These are phyloP conservation scores for Postia placenta DNA, from an alignment of 768 basidiomycete genomes.

Conservation along the genomic window DNA sequence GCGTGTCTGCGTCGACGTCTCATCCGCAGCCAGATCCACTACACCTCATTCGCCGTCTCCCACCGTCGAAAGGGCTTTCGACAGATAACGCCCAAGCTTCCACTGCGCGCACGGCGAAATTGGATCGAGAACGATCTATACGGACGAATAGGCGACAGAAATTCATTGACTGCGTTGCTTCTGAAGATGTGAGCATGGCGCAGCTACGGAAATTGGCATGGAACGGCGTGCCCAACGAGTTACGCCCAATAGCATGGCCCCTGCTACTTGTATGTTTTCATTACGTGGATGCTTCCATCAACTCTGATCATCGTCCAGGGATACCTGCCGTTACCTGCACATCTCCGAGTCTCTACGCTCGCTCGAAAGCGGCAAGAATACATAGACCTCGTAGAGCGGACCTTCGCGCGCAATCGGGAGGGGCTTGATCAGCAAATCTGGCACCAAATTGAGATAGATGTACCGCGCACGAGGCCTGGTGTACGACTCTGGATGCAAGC, in stretches of 20 bases:
- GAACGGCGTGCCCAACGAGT: conserved; percentile 85
- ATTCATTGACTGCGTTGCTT: conserved; percentile 72
- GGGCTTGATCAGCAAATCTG: conserved; percentile 95
- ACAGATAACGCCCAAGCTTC: neutral
- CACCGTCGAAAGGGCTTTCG: conserved; percentile 2
- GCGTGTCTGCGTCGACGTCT: conserved; percentile 19
- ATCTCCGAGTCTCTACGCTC: conserved; percentile 70
- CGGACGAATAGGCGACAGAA: conserved; percentile 73
- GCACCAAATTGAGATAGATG: conserved; percentile 99
- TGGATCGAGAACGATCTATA: conserved; percentile 71
- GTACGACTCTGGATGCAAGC: conserved; percentile 87
- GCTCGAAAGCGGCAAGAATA: conserved; percentile 91
- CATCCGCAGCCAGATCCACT: conserved; percentile 47
- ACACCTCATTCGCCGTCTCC: conserved; percentile 43
- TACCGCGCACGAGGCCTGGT: conserved; percentile 91
- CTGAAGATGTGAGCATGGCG: conserved; percentile 76
- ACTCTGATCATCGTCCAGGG: conserved; percentile 51
- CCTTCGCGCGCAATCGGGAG: conserved; percentile 82
- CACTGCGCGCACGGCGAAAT: conserved; percentile 36
- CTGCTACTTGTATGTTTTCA: conserved; percentile 68
- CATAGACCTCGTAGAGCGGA: conserved; percentile 77
- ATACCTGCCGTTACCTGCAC: conserved; percentile 82
- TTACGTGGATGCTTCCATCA: neutral
- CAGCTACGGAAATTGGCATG: conserved; percentile 90
- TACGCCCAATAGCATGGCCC: conserved; percentile 93